phyloP scores from a whole-genome alignment of 2,329 filamentous ascomycete species.

The Aspergillus pseudoterreus region DNA sequence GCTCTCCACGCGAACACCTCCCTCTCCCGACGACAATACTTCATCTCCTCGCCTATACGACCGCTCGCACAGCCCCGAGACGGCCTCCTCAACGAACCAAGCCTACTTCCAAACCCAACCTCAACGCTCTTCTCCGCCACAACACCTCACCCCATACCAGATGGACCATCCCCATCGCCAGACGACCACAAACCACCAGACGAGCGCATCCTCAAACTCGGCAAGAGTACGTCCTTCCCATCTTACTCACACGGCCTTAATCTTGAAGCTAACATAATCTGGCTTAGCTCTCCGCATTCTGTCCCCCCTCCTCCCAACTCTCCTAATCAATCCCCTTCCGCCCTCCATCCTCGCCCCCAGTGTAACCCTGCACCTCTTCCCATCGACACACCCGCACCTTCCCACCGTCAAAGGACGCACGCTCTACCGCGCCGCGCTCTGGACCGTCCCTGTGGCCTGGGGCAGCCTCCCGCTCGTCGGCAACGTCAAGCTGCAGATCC shows the following conservation, averaged over 20 bases:
- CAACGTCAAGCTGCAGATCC: slow-evolving; percentile 80
- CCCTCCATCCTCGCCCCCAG: slow-evolving; percentile 60
- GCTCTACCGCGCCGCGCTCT: slow-evolving; percentile 87
- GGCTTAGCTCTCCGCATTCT: slow-evolving; percentile 54
- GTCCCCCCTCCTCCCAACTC: slow-evolving; percentile 59
- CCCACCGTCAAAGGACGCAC: slow-evolving; percentile 88
- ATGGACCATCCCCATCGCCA: slow-evolving; percentile 18
- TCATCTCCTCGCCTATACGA: slow-evolving; percentile 25
- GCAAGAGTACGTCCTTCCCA: slow-evolving; percentile 50
- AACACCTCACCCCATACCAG: slow-evolving; percentile 16
- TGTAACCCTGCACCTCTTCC: slow-evolving; percentile 62
- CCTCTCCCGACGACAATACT: slow-evolving; percentile 15
- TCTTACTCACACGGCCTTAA: neutral
- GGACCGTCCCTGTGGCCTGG: slow-evolving; percentile 96
- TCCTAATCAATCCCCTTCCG: slow-evolving; percentile 59
- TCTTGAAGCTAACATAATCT: slow-evolving; percentile 5
- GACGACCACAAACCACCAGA: slow-evolving; percentile 50
- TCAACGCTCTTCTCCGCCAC: slow-evolving; percentile 24
- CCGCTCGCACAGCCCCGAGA: slow-evolving; percentile 35
- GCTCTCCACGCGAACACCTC: slow-evolving; percentile 4
- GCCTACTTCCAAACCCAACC: slow-evolving; percentile 22
- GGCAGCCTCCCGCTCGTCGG: slow-evolving; percentile 86
- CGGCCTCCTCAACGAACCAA: slow-evolving; percentile 33
- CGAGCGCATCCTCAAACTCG: slow-evolving; percentile 59
- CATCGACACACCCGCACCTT: slow-evolving; percentile 61